Percentiles rank a stretch among this genome's conserved stretches.
Evolutionary conservation across 2,329 filamentous ascomycete species (phyloP).

Genomic region (Truncatella angustata): DNA sequence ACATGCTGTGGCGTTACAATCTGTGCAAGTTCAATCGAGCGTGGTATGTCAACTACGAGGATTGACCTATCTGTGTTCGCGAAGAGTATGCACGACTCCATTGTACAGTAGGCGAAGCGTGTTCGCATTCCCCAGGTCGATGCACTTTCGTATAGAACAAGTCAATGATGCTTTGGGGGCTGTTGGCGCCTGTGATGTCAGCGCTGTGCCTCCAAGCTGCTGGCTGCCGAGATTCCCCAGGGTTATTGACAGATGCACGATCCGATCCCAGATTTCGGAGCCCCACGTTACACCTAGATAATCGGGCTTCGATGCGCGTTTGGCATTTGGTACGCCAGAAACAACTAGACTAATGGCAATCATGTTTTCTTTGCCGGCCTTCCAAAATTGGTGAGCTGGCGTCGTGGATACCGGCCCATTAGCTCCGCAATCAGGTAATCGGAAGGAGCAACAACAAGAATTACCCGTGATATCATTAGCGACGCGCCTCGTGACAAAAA

Average conservation of each 20-base stretch:
- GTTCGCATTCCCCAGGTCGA: neutral
- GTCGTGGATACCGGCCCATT: neutral
- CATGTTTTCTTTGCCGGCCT: too few species aligned
- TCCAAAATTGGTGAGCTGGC: neutral
- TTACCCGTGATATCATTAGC: neutral
- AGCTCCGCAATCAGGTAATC: neutral
- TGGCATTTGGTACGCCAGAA: too few species aligned
- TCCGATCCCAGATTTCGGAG: neutral
- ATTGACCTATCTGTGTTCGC: slow-evolving; percentile 48
- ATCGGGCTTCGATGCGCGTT: too few species aligned
- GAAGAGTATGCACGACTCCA: slow-evolving; percentile 47
- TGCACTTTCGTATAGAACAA: too few species aligned
- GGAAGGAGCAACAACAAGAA: neutral
- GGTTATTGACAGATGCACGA: neutral
- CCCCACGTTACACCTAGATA: neutral
- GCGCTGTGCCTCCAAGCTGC: neutral
- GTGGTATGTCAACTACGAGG: slow-evolving; percentile 66
- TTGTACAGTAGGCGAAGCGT: neutral
- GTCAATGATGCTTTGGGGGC: too few species aligned
- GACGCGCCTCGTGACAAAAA: neutral
- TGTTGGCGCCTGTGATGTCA: neutral
- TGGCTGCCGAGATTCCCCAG: neutral
- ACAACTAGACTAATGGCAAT: too few species aligned
- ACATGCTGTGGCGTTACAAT: slow-evolving; percentile 37
- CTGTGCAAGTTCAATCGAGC: slow-evolving; percentile 67